Conservation (phyloP, 2,329 filamentous ascomycete species). For the Diplodia corticola region DNA sequence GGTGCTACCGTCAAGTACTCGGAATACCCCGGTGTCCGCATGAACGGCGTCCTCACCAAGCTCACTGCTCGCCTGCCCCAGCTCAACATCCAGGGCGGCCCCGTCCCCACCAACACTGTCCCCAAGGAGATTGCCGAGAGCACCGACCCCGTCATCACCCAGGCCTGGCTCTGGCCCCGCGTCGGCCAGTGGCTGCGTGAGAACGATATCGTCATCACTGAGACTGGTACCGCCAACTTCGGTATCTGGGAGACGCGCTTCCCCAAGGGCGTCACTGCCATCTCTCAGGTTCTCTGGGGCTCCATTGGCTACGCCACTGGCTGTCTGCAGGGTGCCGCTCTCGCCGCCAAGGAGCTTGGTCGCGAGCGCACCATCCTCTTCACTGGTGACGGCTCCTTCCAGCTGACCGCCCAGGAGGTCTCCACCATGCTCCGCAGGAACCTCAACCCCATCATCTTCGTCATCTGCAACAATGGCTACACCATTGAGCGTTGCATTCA, state of each 20-base stretch:
- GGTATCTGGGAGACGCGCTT: conserved; percentile 85
- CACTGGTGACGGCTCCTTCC: conserved; percentile 85
- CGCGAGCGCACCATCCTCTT: conserved; percentile 73
- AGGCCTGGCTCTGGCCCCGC: conserved; percentile 75
- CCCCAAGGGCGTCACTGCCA: conserved; percentile 72
- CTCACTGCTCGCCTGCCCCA: conserved; percentile 60
- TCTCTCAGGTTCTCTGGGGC: conserved; percentile 76
- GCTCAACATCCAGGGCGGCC: conserved; percentile 57
- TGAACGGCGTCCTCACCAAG: conserved; percentile 75
- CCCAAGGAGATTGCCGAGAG: conserved; percentile 38
- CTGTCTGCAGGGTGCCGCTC: conserved; percentile 66
- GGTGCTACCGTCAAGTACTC: conserved; percentile 74
- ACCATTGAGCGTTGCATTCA: conserved; percentile 90
- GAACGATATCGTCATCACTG: conserved; percentile 78
- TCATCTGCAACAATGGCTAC: conserved; percentile 86
- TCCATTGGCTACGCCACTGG: conserved; percentile 67
- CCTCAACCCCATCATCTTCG: conserved; percentile 77
- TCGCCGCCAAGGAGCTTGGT: conserved; percentile 68
- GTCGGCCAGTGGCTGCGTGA: conserved; percentile 70
- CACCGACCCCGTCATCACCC: conserved; percentile 56
- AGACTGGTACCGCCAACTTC: conserved; percentile 86
- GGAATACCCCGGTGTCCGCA: conserved; percentile 73
- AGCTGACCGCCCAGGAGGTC: conserved; percentile 81
- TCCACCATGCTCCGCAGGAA: conserved; percentile 78
- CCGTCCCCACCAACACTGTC: conserved; percentile 56